Evolutionary conservation across 176 grass and related monocot species (phyloP), one percentile per base, ranked within the genome.

Genomic region (Avena insularis): DNA sequence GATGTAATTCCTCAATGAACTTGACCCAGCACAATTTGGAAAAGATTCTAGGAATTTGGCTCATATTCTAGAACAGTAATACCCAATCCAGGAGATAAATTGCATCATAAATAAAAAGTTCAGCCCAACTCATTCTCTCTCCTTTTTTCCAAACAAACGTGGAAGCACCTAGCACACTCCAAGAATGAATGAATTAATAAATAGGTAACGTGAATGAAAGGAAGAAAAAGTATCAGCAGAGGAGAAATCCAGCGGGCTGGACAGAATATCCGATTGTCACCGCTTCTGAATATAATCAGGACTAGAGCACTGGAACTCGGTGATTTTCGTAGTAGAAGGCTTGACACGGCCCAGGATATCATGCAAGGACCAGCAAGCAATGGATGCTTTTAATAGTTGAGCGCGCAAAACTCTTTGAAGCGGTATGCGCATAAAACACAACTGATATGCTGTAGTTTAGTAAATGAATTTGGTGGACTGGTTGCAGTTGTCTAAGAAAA

Each of bases 1-100:
- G 47, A 75, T 51, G 46, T 6, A 29, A 75, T 75, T 75, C 47
- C 46, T 29, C 1, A 76, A 77, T 77, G 50, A 77, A 54, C 50
- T 77, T 35, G 15, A 77, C 27, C 8, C 74, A 77, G 49, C 29
- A 17, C 14, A 20, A 12, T 36, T 20, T 57, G 9, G 27, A 55
- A 12, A 78, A 36, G 27, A 57, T 78, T 13, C 2, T 75, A 75
- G 45, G 21, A 57, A 2, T 56, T 20, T 56, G 50, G 9, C 15
- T 54, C 25, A 77, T 77, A 56, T 20, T 19, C 50, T 8, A 75
- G 6, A 75, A 50, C 6, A 75, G 46, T 33, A 2, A 75, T 23
- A 27, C 16, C 27, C 27, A 77, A 56, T 11, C 25, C 50, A 20
- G 35, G 75, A 55, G 50, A 77, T 11, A 56, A 53, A 77, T 33